Percentiles rank a stretch among this genome's conserved stretches.
Conservation (phyloP, 2,329 filamentous ascomycete species). For the Penicillium sp. region DNA sequence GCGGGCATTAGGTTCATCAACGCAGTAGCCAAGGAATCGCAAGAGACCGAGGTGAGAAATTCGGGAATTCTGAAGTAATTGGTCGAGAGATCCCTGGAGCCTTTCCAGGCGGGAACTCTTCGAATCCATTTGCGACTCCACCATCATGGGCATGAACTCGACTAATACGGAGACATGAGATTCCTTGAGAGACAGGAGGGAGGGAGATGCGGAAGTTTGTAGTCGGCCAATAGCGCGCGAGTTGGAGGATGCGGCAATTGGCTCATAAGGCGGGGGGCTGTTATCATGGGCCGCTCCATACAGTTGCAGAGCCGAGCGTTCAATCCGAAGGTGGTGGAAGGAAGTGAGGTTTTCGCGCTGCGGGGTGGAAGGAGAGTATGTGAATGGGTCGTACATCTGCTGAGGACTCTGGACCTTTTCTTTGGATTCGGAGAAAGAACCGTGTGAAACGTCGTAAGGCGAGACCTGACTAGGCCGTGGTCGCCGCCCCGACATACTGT, state of each 20-base stretch:
- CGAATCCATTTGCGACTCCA: slow-evolving; percentile 31
- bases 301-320: slow-evolving; percentile 41
- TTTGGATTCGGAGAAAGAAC: slow-evolving; percentile 39
- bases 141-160: slow-evolving; percentile 44
- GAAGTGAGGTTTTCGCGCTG: slow-evolving; percentile 25
- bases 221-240: slow-evolving; percentile 43
- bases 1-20: slow-evolving; percentile 57
- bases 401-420: slow-evolving; percentile 25
- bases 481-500: slow-evolving; percentile 24
- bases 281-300: slow-evolving; percentile 41
- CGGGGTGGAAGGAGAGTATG: slow-evolving; percentile 25
- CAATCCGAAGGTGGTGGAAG: slow-evolving; percentile 38
- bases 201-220: slow-evolving; percentile 37
- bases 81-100: slow-evolving; percentile 39
- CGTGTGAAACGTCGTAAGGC: slow-evolving; percentile 32
- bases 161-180: slow-evolving; percentile 42
- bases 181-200: slow-evolving; percentile 32
- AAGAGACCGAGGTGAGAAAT: slow-evolving; percentile 44
- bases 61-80: slow-evolving; percentile 42
- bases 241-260: slow-evolving; percentile 42
- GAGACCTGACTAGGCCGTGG: slow-evolving; percentile 26
- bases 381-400: slow-evolving; percentile 25
- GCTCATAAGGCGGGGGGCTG: slow-evolving; percentile 44
- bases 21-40: slow-evolving; percentile 51
- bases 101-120: slow-evolving; percentile 33